Evolutionary conservation across 768 basidiomycete genomes (phyloP), one percentile per base, ranked within the genome.

Genomic region (Suillus subluteus): DNA sequence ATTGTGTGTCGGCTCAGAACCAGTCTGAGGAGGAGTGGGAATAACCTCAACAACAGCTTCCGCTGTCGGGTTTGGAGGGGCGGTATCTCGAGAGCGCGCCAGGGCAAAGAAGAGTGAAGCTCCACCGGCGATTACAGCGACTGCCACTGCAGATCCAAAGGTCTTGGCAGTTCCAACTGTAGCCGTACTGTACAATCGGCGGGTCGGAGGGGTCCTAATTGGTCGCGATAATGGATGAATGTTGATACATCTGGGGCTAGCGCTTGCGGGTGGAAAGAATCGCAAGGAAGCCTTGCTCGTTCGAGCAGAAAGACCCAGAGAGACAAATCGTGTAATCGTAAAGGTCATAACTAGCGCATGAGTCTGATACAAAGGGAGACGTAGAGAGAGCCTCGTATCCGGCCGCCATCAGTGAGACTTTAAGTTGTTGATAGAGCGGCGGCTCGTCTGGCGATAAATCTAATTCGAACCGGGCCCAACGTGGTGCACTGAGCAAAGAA

Each of bases 1-100:
- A 67, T 86, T 63, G 44, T 58, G 35, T 11, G 7, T n/a, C 4
- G 59, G 64, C 12, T 63, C 48, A 21, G 44, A 30, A 50, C 26
- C 62, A 37, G 46, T 30, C 38, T 41, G 65, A 26, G 35, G 32
- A 48, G 37, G n/a, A 52, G 58, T 26, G 44, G 43, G 30, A 40
- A 32, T 40, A 37, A 54, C 58, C 18, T 58, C 41, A n/a, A 62
- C n/a, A 43, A 23, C 30, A 11, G 52, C 41, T 23, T 58, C 46
- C 18, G 23, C 13, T 26, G 18, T 56, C 40, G 23, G 50, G 6
- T 15, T 58, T 18, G 35, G 6, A 30, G 54, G 55, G 8, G 15
- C 46, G n/a, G 54, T 32, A 6, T 61, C 40, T 30, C 21, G 35
- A 37, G 52, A 62, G n/a, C 44, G 62, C 38, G 48, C 63, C 4